Evolutionary conservation across 1,139 yeast species (phyloP).

Genomic region (Saccharomyces hybrid): DNA sequence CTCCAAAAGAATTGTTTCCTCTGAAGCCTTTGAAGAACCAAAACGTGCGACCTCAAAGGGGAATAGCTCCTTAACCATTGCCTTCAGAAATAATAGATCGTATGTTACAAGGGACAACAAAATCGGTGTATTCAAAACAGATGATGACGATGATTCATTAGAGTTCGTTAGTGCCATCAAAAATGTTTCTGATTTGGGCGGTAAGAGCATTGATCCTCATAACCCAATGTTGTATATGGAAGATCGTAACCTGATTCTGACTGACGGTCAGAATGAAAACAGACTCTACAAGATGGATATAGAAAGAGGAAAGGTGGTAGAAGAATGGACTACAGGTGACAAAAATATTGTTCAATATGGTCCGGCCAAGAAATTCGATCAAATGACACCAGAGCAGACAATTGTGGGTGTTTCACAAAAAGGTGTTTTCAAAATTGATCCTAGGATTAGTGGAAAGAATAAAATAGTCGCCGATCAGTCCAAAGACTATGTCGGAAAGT

Average conservation of each 20-base stretch:
- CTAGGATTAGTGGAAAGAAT: slow-evolving; percentile 50
- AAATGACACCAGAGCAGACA: slow-evolving; percentile 64
- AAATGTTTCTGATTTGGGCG: slow-evolving; percentile 46
- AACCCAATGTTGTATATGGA: slow-evolving; percentile 69
- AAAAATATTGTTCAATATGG: slow-evolving; percentile 51
- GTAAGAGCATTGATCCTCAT: slow-evolving; percentile 48
- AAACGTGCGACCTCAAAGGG: slow-evolving; percentile 29
- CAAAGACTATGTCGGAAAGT: slow-evolving; percentile 47
- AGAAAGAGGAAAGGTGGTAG: slow-evolving; percentile 70
- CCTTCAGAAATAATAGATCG: slow-evolving; percentile 61
- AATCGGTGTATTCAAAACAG: slow-evolving; percentile 70
- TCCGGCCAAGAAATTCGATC: slow-evolving; percentile 65
- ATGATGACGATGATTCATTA: slow-evolving; percentile 42
- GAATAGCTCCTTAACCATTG: slow-evolving; percentile 58
- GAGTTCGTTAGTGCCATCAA: slow-evolving; percentile 62
- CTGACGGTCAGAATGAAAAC: slow-evolving; percentile 40
- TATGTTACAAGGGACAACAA: slow-evolving; percentile 73
- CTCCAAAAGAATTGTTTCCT: slow-evolving; percentile 14
- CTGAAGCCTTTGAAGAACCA: slow-evolving; percentile 30
- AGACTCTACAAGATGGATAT: slow-evolving; percentile 68
- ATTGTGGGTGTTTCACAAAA: slow-evolving; percentile 61
- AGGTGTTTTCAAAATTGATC: slow-evolving; percentile 68
- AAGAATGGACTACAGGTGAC: slow-evolving; percentile 61
- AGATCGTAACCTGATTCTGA: slow-evolving; percentile 62
- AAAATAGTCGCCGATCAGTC: slow-evolving; percentile 50